These are phyloP conservation scores for Leishmania mexicana DNA, from an alignment of 208 protist species.

Conservation along the genomic window DNA sequence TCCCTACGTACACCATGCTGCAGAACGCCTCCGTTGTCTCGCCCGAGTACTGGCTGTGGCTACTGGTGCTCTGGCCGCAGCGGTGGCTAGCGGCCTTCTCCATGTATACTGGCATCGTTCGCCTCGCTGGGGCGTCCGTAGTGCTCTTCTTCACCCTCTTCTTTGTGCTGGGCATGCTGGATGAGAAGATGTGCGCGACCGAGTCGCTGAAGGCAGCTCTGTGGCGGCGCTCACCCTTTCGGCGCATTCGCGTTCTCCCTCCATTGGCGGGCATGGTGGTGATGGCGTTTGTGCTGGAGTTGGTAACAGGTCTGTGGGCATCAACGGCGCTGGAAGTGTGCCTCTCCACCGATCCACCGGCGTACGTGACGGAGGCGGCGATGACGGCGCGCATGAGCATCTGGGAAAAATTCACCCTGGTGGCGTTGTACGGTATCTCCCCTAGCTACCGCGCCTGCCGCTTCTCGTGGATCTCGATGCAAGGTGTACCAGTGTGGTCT, in stretches of 20 bases:
- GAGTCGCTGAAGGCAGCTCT: conserved; percentile 14
- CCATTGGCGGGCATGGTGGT: conserved; percentile 32
- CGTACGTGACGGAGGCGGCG: conserved; percentile 40
- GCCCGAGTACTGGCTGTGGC: conserved; percentile 32
- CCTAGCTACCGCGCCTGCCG: conserved; percentile 62
- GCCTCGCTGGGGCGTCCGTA: conserved; percentile 40
- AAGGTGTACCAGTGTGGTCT: conserved; percentile 45
- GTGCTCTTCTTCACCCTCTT: conserved; percentile 55
- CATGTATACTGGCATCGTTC: conserved; percentile 51
- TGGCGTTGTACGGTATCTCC: conserved; percentile 51
- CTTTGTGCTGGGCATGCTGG: conserved; percentile 28
- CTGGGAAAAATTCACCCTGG: conserved; percentile 54
- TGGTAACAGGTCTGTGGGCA: conserved; percentile 35
- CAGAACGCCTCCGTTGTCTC: conserved; percentile 15
- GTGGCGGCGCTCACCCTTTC: conserved; percentile 20
- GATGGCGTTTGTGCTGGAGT: conserved; percentile 42
- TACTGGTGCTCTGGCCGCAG: conserved; percentile 50
- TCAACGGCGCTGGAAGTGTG: conserved; percentile 47
- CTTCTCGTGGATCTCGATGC: conserved; percentile 73
- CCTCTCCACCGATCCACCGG: conserved; percentile 37
- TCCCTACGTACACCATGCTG: conserved; percentile 41
- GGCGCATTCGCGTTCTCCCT: conserved; percentile 21
- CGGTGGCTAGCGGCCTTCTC: conserved; percentile 66
- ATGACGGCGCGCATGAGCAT: conserved; percentile 64
- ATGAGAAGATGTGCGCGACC: conserved; percentile 24